These are phyloP conservation scores for Scheffersomyces segobiensis DNA, from an alignment of 1,139 yeast species.

Conservation along the genomic window DNA sequence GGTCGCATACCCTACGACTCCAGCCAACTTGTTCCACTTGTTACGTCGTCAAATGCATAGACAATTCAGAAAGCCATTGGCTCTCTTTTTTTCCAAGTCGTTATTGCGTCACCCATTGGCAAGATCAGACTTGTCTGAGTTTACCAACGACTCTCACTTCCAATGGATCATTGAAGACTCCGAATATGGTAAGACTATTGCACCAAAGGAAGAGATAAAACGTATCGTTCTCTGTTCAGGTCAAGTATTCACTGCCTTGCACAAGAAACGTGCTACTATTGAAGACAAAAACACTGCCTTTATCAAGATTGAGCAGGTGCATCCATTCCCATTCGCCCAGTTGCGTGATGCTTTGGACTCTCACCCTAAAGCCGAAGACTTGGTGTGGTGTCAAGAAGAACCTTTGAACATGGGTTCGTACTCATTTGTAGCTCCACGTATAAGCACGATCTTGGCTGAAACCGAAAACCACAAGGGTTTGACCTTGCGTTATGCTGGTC, in stretches of 20 bases:
- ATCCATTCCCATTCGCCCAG: slow-evolving; percentile 98
- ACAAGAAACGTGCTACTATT: slow-evolving; percentile 79
- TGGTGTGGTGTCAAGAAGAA: slow-evolving; percentile 98
- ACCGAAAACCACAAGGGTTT: slow-evolving; percentile 64
- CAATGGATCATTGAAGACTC: slow-evolving; percentile 94
- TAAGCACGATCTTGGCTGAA: slow-evolving; percentile 71
- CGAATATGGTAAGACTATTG: slow-evolving; percentile 76
- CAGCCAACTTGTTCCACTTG: slow-evolving; percentile 94
- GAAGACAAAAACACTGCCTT: slow-evolving; percentile 84
- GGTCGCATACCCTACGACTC: slow-evolving; percentile 97
- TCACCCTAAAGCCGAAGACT: slow-evolving; percentile 82
- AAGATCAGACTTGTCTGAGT: slow-evolving; percentile 77
- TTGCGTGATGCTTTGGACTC: slow-evolving; percentile 78
- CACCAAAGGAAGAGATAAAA: slow-evolving; percentile 80
- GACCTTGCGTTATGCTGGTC: slow-evolving; percentile 84
- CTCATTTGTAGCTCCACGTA: slow-evolving; percentile 79
- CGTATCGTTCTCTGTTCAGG: slow-evolving; percentile 85
- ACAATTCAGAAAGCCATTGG: slow-evolving; percentile 96
- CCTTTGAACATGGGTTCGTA: slow-evolving; percentile 97
- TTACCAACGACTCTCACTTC: slow-evolving; percentile 90
- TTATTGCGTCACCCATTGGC: slow-evolving; percentile 98
- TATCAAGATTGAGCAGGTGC: slow-evolving; percentile 88
- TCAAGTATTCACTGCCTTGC: slow-evolving; percentile 91
- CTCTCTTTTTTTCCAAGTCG: slow-evolving; percentile 86
- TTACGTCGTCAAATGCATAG: slow-evolving; percentile 99